Evolutionary conservation across 441 rosid species (phyloP).

Genomic region (Sinapis alba): DNA sequence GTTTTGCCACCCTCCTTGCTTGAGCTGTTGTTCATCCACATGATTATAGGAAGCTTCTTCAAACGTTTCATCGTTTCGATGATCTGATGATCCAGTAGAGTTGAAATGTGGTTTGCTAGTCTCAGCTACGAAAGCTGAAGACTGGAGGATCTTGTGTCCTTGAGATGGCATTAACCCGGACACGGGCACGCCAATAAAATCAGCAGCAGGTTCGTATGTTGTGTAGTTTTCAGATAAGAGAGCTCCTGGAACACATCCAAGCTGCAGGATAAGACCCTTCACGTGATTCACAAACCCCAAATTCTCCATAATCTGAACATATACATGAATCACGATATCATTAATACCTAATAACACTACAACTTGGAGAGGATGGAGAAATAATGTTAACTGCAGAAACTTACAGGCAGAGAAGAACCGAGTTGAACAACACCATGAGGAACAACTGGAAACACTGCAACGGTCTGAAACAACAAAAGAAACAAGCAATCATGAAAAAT

Average conservation of each 20-base stretch:
- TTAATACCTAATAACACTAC: slow-evolving; percentile 4
- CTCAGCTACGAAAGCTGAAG: slow-evolving; percentile 39
- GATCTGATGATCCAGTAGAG: slow-evolving; percentile 39
- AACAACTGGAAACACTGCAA: slow-evolving; percentile 78
- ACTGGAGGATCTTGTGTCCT: slow-evolving; percentile 40
- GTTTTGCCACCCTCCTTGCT: slow-evolving; percentile 31
- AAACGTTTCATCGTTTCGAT: slow-evolving; percentile 31
- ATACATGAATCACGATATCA: slow-evolving; percentile 53
- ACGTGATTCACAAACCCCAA: slow-evolving; percentile 79
- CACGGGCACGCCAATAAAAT: slow-evolving; percentile 52
- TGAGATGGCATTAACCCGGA: slow-evolving; percentile 48
- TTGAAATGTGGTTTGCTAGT: slow-evolving; percentile 48
- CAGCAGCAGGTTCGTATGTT: slow-evolving; percentile 45
- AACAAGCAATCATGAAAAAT: neutral
- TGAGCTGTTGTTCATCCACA: slow-evolving; percentile 36
- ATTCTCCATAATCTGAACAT: slow-evolving; percentile 85
- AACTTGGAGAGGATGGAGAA: neutral
- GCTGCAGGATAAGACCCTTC: slow-evolving; percentile 72
- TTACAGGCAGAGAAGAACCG: slow-evolving; percentile 78
- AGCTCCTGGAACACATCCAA: slow-evolving; percentile 79
- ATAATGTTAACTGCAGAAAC: slow-evolving; percentile 33
- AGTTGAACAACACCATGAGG: slow-evolving; percentile 92
- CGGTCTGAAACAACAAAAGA: slow-evolving; percentile 53
- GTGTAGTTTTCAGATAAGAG: slow-evolving; percentile 60
- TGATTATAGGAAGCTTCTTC: slow-evolving; percentile 42